Percentiles rank a stretch among this genome's conserved stretches.
phyloP scores from a whole-genome alignment of 306 rosid genomes.

The Astragalus membranaceus region DNA sequence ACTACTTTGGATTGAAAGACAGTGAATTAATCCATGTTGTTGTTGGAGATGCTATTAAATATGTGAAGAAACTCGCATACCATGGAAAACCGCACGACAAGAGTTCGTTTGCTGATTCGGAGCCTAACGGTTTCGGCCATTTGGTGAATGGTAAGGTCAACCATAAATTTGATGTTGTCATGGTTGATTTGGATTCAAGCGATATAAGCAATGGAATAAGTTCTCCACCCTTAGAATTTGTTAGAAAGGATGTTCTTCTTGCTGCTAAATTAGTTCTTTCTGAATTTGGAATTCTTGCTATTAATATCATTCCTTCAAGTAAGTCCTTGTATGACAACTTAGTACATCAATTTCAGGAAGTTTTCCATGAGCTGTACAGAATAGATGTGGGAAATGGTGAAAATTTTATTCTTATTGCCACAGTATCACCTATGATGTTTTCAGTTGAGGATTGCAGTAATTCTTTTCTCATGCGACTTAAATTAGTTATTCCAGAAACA shows the following conservation, averaged over 20 bases:
- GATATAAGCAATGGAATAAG: slow-evolving; percentile 33
- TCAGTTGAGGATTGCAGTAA: slow-evolving; percentile 22
- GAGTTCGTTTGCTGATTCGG: slow-evolving; percentile 12
- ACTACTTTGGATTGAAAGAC: slow-evolving; percentile 60
- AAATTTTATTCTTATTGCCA: slow-evolving; percentile 62
- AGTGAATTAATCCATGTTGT: slow-evolving; percentile 31
- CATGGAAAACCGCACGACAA: neutral
- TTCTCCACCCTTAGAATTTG: slow-evolving; percentile 72
- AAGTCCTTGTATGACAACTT: slow-evolving; percentile 39
- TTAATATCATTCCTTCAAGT: slow-evolving; percentile 63
- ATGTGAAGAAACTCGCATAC: slow-evolving; percentile 31
- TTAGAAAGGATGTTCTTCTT: slow-evolving; percentile 43
- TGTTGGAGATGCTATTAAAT: slow-evolving; percentile 50
- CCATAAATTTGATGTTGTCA: slow-evolving; percentile 43
- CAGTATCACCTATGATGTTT: slow-evolving; percentile 25
- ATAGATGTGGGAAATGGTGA: slow-evolving; percentile 74
- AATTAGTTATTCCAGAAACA: slow-evolving; percentile 47
- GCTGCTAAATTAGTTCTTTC: slow-evolving; percentile 52
- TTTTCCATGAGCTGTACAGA: slow-evolving; percentile 53
- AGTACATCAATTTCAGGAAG: slow-evolving; percentile 32
- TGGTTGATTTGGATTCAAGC: slow-evolving; percentile 79
- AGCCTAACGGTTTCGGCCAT: slow-evolving; percentile 11
- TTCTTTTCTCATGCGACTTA: slow-evolving; percentile 41
- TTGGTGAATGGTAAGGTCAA: neutral
- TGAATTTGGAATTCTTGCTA: slow-evolving; percentile 52